These are phyloP conservation scores for Colletotrichum euphorbiae DNA, from an alignment of 2,329 filamentous ascomycete genomes.

Conservation along the genomic window DNA sequence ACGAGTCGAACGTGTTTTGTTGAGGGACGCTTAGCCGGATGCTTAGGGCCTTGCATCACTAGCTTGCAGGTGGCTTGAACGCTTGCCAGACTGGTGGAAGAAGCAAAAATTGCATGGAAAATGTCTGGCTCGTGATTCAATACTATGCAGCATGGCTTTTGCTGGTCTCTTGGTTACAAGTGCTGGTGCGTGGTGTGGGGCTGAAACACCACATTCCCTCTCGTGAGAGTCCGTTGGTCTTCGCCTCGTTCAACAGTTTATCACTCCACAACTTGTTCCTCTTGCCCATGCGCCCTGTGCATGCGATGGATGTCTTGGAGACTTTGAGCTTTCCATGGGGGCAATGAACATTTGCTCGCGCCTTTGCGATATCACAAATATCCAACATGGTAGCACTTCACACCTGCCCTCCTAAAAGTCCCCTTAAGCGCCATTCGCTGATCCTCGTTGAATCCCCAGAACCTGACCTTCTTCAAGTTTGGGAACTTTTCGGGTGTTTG, in stretches of 20 bases:
- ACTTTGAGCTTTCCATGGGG: too few species aligned
- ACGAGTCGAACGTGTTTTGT: constrained; percentile 13
- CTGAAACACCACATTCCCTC: too few species aligned
- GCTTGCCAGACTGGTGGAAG: not conserved
- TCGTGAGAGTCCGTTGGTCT: too few species aligned
- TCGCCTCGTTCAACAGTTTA: too few species aligned
- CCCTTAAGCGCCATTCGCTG: constrained; percentile 12
- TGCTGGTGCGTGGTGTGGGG: too few species aligned
- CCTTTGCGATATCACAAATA: not conserved
- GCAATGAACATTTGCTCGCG: fast-evolving
- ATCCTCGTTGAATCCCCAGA: constrained; percentile 1
- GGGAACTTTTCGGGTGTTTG: not conserved
- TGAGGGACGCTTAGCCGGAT: constrained; percentile 1
- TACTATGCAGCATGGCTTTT: too few species aligned
- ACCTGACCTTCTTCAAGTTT: constrained; percentile 1
- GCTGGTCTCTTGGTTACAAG: too few species aligned
- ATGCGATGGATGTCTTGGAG: too few species aligned
- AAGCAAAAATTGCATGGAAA: not conserved
- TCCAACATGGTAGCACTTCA: constrained; percentile 9
- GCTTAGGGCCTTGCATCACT: not conserved
- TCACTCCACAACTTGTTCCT: too few species aligned
- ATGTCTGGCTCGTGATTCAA: not conserved
- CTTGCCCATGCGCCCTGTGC: too few species aligned
- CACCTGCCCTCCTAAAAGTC: not conserved
- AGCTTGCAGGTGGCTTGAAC: not conserved